Evolutionary conservation across 257 asterid genomes (phyloP), one percentile per base, ranked within the genome.

Genomic region (Mitragyna speciosa): DNA sequence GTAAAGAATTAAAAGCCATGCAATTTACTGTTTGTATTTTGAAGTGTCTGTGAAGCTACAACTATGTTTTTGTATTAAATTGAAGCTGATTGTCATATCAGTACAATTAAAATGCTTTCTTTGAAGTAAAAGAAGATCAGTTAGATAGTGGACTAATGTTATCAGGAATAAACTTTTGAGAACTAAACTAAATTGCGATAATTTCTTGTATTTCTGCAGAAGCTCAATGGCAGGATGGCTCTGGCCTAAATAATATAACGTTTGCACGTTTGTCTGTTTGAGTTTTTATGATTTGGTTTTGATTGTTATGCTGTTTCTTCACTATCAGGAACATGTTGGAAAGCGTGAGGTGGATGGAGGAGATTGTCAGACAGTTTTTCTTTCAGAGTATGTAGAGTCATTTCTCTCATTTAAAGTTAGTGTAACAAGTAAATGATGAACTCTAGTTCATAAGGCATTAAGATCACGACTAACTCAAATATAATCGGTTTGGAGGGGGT

Each of bases 301-400:
- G 47, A 70, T 43, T 51, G 7, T 22, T n/a, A 61, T 70, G 70
- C 43, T 19, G 41, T 39, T 76, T 48, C 51, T 68, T 22, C 33
- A 26, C 33, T 6, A 76, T 81, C 89, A 96, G 99, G 95, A 87
- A 76, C 80, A 87, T 72, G 82, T 88, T 41, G 95, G 96, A 76
- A 87, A 84, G 85, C 91, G 92, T 63, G 99, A 96, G 88, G 89
- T 90, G 79, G 99, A 96, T 83, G 98, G 92, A 59, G 96, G 97
- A 0, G 86, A 90, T 81, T 94, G 98, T 88, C 93, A 94, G 89
- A 96, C 97, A 14, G 90, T 89, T 28, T 92, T 96, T 87, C 95
- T 96, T 78, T 94, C 99, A 11, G 88, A 92, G 99, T 96, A 91
- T 58, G 97, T 82, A 49, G n/a, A n/a, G 33, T 77, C 79, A 45